Percentiles rank a stretch among this genome's conserved stretches.
These are phyloP conservation scores for Annulohypoxylon bovei DNA, from an alignment of 495 filamentous ascomycete genomes.

Conservation along the genomic window DNA sequence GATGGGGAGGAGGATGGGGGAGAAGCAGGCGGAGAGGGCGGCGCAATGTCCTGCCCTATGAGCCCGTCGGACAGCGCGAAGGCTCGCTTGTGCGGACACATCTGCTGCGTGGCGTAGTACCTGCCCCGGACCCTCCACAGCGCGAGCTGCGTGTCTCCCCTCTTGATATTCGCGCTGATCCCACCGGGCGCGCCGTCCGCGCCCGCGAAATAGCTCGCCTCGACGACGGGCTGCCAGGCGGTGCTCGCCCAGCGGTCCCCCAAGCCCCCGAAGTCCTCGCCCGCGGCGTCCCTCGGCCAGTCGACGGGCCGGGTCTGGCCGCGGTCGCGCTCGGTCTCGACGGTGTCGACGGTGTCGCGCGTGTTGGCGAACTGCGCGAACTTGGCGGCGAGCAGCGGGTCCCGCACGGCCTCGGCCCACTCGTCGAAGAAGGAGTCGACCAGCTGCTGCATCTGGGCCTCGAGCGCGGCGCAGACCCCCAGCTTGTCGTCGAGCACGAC, in stretches of 20 bases:
- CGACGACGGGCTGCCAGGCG: slow-evolving; percentile 86
- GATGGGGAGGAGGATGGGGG: slow-evolving; percentile 56
- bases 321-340: slow-evolving; percentile 79
- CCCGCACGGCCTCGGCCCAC: slow-evolving; percentile 86
- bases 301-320: slow-evolving; percentile 80
- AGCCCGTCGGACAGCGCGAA: slow-evolving; percentile 90
- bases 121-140: slow-evolving; percentile 87
- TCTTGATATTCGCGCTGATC: slow-evolving; percentile 77
- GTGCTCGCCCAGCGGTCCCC: slow-evolving; percentile 76
- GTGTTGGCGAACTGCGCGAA: slow-evolving; percentile 95
- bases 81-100: slow-evolving; percentile 96
- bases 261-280: slow-evolving; percentile 75
- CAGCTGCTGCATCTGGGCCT: slow-evolving; percentile 88
- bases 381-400: slow-evolving; percentile 71
- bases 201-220: slow-evolving; percentile 73
- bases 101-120: slow-evolving; percentile 94
- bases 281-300: slow-evolving; percentile 78
- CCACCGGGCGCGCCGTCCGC: slow-evolving; percentile 73
- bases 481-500: slow-evolving; percentile 91
- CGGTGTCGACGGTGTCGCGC: slow-evolving; percentile 69
- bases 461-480: slow-evolving; percentile 86
- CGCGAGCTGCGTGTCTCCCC: slow-evolving; percentile 91
- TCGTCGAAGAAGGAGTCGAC: slow-evolving; percentile 94
- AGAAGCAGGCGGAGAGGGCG: slow-evolving; percentile 40
- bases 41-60: slow-evolving; percentile 75